Evolutionary conservation across 2,329 filamentous ascomycete species (phyloP).

Genomic region (Trichophyton schoenleinii): DNA sequence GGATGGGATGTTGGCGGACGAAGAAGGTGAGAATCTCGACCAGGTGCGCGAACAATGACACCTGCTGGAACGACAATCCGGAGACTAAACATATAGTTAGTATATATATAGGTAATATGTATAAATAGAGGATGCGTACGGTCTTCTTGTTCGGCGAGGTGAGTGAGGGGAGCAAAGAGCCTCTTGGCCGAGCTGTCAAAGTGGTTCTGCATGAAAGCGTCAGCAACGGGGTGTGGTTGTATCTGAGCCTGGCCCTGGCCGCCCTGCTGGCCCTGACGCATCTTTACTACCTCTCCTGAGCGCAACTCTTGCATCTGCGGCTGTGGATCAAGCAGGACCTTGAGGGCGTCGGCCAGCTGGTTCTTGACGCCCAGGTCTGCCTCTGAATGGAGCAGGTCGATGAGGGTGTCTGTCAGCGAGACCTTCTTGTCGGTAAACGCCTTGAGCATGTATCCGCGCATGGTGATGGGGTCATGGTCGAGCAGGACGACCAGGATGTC

Average conservation of each 20-base stretch:
- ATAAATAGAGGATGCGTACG: constrained; percentile 28
- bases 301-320: constrained; percentile 45
- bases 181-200: constrained; percentile 77
- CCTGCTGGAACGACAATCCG: constrained; percentile 66
- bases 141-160: constrained; percentile 54
- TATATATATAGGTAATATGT: constrained; percentile 7
- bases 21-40: constrained; percentile 93
- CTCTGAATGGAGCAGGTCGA: constrained; percentile 82
- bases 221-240: constrained; percentile 57
- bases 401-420: constrained; percentile 79
- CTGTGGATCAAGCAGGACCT: constrained; percentile 73
- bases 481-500: constrained; percentile 90
- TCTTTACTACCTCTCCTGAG: constrained; percentile 58
- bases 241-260: neutral
- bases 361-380: constrained; percentile 89
- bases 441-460: constrained; percentile 83
- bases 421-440: constrained; percentile 78
- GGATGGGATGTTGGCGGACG: constrained; percentile 72
- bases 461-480: constrained; percentile 89
- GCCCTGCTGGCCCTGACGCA: constrained; percentile 35
- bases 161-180: constrained; percentile 75
- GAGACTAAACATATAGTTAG: constrained; percentile 38
- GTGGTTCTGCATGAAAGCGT: constrained; percentile 73
- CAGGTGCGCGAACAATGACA: constrained; percentile 80
- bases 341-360: constrained; percentile 89